Conservation (phyloP, 331 rosid genomes). For the Quercus lobata region DNA sequence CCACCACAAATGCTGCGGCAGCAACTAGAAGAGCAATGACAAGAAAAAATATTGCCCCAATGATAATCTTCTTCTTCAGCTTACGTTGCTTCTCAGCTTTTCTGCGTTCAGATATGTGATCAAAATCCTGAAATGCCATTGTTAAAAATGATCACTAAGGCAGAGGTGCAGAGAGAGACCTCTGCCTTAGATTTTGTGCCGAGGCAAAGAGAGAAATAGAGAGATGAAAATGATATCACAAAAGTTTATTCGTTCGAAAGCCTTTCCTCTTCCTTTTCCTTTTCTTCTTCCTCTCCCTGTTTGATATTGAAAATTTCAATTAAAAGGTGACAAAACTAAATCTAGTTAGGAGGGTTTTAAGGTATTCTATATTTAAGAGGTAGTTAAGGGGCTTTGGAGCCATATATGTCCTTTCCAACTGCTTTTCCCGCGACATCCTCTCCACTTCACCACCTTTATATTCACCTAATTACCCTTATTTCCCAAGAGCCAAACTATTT, state of each 20-base stretch:
- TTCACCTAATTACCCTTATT: too few species aligned
- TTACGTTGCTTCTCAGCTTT: slow-evolving; percentile 47
- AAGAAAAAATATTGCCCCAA: slow-evolving; percentile 31
- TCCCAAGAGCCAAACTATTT: too few species aligned
- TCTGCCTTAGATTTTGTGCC: slow-evolving; percentile 63
- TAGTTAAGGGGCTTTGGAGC: slow-evolving; percentile 22
- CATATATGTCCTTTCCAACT: slow-evolving; percentile 14
- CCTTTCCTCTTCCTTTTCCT: slow-evolving; percentile 2
- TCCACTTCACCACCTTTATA: background rate
- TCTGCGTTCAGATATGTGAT: slow-evolving; percentile 64
- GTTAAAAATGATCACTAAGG: slow-evolving; percentile 44
- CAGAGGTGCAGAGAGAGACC: slow-evolving; percentile 43
- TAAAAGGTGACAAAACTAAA: slow-evolving; percentile 14
- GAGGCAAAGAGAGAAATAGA: slow-evolving; percentile 10
- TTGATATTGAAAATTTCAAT: slow-evolving; percentile 10
- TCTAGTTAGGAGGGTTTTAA: slow-evolving; percentile 60
- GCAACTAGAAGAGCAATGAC: slow-evolving; percentile 35
- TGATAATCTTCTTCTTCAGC: slow-evolving; percentile 36
- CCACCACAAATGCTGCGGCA: slow-evolving; percentile 24
- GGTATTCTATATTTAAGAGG: slow-evolving; percentile 45
- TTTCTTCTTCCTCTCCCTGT: background rate
- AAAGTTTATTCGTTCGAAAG: background rate
- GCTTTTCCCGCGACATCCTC: slow-evolving; percentile 19
- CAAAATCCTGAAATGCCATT: slow-evolving; percentile 95
- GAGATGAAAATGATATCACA: slow-evolving; percentile 1